Conservation (phyloP, 2,329 filamentous ascomycete species). For the Fusarium irregulare region DNA sequence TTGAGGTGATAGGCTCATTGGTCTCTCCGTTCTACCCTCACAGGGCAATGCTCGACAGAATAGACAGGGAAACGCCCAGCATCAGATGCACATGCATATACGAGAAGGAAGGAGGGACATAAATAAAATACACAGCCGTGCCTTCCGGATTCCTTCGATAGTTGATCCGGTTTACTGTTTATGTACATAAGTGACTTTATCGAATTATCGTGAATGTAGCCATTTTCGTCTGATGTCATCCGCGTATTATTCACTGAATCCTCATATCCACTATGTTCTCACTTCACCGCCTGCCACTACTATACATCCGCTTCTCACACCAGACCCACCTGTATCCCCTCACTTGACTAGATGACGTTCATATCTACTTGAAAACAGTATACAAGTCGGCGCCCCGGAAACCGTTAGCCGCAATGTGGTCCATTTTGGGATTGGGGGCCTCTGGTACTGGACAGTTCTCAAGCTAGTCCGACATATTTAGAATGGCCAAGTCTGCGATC, state of each 20-base stretch:
- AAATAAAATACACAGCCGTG: not conserved
- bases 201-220: not conserved
- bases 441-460: too few relatives aligned
- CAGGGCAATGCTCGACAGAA: not conserved
- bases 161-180: accelerated
- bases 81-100: not conserved
- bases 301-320: not conserved
- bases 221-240: not conserved
- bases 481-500: too few relatives aligned
- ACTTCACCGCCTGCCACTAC: not conserved
- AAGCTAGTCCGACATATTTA: too few relatives aligned
- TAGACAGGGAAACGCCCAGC: not conserved
- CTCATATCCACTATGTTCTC: not conserved
- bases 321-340: not conserved
- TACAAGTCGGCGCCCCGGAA: not conserved
- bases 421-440: too few relatives aligned
- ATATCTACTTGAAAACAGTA: not conserved
- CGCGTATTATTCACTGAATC: not conserved
- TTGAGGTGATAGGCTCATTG: not conserved
- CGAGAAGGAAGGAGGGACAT: not conserved
- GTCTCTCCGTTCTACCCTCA: accelerated
- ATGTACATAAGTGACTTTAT: not conserved
- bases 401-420: not conserved
- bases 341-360: not conserved
- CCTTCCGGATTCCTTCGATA: not conserved